A percentile compares a stretch with the other conserved stretches of the same genome.
Conservation (phyloP, 2,329 filamentous ascomycete genomes). For the Verticillium albo-atrum region DNA sequence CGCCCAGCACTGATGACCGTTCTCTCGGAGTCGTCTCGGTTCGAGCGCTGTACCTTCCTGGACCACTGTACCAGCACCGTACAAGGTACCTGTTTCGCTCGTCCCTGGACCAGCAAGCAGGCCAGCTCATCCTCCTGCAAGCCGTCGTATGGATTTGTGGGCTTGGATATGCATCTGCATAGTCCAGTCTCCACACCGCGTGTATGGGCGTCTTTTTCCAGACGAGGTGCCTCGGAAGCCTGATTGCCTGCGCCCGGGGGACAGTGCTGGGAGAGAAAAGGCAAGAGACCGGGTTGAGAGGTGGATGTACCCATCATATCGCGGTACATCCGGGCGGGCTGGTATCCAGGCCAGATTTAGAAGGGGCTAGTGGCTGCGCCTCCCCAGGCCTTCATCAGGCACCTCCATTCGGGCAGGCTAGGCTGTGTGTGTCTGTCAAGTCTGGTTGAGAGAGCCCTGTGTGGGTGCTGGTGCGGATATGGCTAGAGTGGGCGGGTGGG, state of each 20-base stretch:
- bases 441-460: neutral
- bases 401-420: neutral
- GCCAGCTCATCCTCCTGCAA: too few relatives aligned
- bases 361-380: slow-evolving; percentile 22
- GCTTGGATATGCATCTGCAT: slow-evolving; percentile 1
- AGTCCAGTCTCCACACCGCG: slow-evolving; percentile 2
- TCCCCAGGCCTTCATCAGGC: neutral
- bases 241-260: neutral
- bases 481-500: neutral
- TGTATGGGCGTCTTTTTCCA: neutral
- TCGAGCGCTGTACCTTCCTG: neutral
- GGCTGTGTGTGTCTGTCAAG: neutral
- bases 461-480: neutral
- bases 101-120: too few relatives aligned
- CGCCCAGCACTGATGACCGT: neutral
- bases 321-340: slow-evolving; percentile 9
- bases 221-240: neutral
- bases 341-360: slow-evolving; percentile 23
- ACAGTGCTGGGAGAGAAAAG: slow-evolving; percentile 1
- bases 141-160: neutral
- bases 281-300: slow-evolving; percentile 2
- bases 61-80: too few relatives aligned
- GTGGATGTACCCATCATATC: slow-evolving; percentile 7
- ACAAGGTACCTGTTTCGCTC: too few relatives aligned
- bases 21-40: neutral